These are phyloP conservation scores for Asterophora parasitica DNA, from an alignment of 768 basidiomycete genomes.

Conservation along the genomic window DNA sequence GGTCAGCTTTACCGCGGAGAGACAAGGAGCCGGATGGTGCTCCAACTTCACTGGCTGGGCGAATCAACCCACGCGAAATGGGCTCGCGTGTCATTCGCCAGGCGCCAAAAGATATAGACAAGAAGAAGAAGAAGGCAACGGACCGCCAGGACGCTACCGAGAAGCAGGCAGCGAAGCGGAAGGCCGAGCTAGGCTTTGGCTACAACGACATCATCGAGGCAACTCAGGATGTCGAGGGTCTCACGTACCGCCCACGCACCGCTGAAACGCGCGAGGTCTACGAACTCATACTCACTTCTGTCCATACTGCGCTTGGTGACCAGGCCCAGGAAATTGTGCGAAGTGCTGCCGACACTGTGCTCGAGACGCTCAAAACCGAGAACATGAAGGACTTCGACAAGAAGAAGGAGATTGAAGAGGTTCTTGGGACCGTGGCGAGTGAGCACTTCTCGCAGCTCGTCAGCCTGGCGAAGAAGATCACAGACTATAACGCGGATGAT, in stretches of 20 bases:
- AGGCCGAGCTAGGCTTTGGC: slow-evolving; percentile 65
- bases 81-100: slow-evolving; percentile 84
- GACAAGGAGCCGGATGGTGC: slow-evolving; percentile 98
- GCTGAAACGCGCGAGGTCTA: slow-evolving; percentile 94
- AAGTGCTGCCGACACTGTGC: slow-evolving; percentile 87
- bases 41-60: slow-evolving; percentile 86
- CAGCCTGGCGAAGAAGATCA: slow-evolving; percentile 87
- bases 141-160: slow-evolving; percentile 57
- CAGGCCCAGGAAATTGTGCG: slow-evolving; percentile 95
- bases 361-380: slow-evolving; percentile 87
- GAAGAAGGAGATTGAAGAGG: slow-evolving; percentile 87
- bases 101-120: slow-evolving; percentile 82
- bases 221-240: slow-evolving; percentile 88
- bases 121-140: slow-evolving; percentile 86
- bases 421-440: slow-evolving; percentile 58
- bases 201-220: slow-evolving; percentile 93
- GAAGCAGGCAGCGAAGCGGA: slow-evolving; percentile 51
- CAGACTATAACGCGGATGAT: slow-evolving; percentile 90
- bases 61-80: slow-evolving; percentile 89
- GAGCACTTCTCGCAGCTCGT: slow-evolving; percentile 83
- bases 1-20: slow-evolving; percentile 72
- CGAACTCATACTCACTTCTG: slow-evolving; percentile 80
- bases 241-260: slow-evolving; percentile 90
- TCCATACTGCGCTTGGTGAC: slow-evolving; percentile 84
- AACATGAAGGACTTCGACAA: slow-evolving; percentile 93